phyloP scores from a whole-genome alignment of 2,329 filamentous ascomycete species.

The Aschersonia sp. region DNA sequence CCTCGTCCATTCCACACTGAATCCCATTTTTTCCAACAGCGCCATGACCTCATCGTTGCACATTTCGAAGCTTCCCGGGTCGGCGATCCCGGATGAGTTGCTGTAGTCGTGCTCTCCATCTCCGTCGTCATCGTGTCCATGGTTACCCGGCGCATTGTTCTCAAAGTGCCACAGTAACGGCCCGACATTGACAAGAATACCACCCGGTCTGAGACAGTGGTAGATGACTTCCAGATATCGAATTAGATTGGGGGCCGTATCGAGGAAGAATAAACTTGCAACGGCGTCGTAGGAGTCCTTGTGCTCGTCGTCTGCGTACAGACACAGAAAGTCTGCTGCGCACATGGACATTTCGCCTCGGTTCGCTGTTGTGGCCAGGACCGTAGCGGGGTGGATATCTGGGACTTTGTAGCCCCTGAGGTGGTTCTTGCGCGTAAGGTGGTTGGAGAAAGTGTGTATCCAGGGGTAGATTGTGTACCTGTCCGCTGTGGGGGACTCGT shows the following conservation, averaged over 20 bases:
- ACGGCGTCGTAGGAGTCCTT: conserved; percentile 61
- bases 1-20: conserved; percentile 52
- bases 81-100: conserved; percentile 56
- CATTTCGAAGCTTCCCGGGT: conserved; percentile 82
- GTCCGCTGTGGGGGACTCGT: conserved; percentile 42
- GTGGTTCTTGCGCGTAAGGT: conserved; percentile 59
- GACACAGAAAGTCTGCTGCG: conserved; percentile 80
- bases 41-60: conserved; percentile 75
- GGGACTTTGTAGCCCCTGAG: conserved; percentile 61
- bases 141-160: conserved; percentile 47
- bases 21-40: conserved; percentile 62
- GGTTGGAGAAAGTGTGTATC: conserved; percentile 78
- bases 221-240: conserved; percentile 75
- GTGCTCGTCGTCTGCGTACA: conserved; percentile 56
- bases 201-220: conserved; percentile 62
- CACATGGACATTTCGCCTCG: conserved; percentile 77
- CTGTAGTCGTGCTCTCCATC: conserved; percentile 34
- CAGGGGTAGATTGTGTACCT: conserved; percentile 73
- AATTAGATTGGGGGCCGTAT: conserved; percentile 88
- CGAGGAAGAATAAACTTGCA: conserved; percentile 86
- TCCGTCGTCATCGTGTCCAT: conserved; percentile 35
- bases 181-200: conserved; percentile 78
- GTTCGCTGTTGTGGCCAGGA: conserved; percentile 24
- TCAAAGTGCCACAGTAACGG: conserved; percentile 95
- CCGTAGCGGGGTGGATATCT: conserved; percentile 57